A percentile compares a stretch with the other conserved stretches of the same genome.
These are phyloP conservation scores for Claviceps arundinis DNA, from an alignment of 2,329 filamentous ascomycete species.

Conservation along the genomic window DNA sequence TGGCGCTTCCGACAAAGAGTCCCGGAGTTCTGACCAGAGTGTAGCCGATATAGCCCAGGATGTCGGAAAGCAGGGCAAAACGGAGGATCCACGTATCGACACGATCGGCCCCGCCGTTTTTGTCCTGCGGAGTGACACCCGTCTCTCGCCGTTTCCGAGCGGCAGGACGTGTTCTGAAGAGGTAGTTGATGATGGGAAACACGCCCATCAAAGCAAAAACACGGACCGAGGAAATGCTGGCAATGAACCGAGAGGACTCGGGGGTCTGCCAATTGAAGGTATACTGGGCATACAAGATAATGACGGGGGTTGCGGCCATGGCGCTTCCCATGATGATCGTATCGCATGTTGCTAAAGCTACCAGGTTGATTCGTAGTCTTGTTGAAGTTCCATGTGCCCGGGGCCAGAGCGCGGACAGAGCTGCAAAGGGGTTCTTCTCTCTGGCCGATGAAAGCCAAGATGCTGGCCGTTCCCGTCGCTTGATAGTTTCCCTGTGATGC, in stretches of 20 bases:
- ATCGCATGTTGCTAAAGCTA: slow-evolving; percentile 69
- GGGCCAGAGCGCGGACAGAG: slow-evolving; percentile 67
- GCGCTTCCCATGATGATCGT: slow-evolving; percentile 69
- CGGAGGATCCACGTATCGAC: slow-evolving; percentile 72
- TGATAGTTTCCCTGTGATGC: slow-evolving; percentile 33
- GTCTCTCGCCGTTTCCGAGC: slow-evolving; percentile 25
- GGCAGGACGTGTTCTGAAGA: slow-evolving; percentile 49
- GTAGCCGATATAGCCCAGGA: slow-evolving; percentile 65
- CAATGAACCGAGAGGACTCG: slow-evolving; percentile 70
- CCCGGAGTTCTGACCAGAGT: slow-evolving; percentile 46
- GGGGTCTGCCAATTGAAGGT: slow-evolving; percentile 73
- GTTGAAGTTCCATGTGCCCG: slow-evolving; percentile 45
- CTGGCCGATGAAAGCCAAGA: slow-evolving; percentile 22
- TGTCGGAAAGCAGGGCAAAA: slow-evolving; percentile 60
- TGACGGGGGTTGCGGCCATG: slow-evolving; percentile 68
- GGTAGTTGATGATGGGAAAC: slow-evolving; percentile 63
- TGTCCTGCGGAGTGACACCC: slow-evolving; percentile 26
- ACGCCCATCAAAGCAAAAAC: slow-evolving; percentile 63
- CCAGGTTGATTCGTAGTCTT: slow-evolving; percentile 63
- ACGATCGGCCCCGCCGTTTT: slow-evolving; percentile 56
- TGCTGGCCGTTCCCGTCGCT: slow-evolving; percentile 15
- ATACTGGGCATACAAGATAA: slow-evolving; percentile 71
- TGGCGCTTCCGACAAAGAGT: slow-evolving; percentile 58
- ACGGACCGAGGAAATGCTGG: slow-evolving; percentile 61
- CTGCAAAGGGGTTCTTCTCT: slow-evolving; percentile 56